phyloP scores from a whole-genome alignment of 2,329 filamentous ascomycete genomes.

The Ascomycota sp. region DNA sequence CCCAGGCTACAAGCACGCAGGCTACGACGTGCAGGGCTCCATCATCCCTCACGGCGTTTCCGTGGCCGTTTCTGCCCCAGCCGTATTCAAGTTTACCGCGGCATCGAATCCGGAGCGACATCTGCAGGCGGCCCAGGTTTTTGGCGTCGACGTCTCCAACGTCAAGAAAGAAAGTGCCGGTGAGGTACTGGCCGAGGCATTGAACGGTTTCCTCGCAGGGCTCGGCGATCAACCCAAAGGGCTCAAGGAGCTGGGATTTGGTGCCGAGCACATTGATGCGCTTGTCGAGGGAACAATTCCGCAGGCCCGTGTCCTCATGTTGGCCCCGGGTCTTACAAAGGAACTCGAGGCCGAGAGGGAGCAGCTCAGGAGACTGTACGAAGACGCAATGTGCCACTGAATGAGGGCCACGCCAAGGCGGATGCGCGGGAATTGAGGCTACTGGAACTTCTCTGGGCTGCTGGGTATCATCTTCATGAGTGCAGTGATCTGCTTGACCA shows the following conservation, averaged over 20 bases:
- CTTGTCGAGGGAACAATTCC: slow-evolving; percentile 89
- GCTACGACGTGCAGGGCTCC: slow-evolving; percentile 54
- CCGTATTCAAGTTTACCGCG: slow-evolving; percentile 83
- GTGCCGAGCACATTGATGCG: slow-evolving; percentile 47
- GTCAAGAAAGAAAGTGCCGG: slow-evolving; percentile 80
- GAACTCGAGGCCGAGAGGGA: slow-evolving; percentile 50
- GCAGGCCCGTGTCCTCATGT: slow-evolving; percentile 70
- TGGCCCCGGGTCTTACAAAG: slow-evolving; percentile 59
- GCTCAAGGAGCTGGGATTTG: slow-evolving; percentile 64
- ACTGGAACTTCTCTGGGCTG: slow-evolving; percentile 29
- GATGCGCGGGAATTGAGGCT: slow-evolving; percentile 2
- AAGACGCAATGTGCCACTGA: slow-evolving; percentile 26
- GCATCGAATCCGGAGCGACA: slow-evolving; percentile 84
- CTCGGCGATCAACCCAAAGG: slow-evolving; percentile 82
- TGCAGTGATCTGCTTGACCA: slow-evolving; percentile 46
- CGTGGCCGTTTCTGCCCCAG: slow-evolving; percentile 78
- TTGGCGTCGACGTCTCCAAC: slow-evolving; percentile 71
- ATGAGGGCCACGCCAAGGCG: neutral
- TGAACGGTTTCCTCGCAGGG: slow-evolving; percentile 57
- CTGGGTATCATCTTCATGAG: slow-evolving; percentile 43
- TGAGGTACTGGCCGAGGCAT: slow-evolving; percentile 63
- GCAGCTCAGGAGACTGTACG: slow-evolving; percentile 47
- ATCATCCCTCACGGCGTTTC: slow-evolving; percentile 93
- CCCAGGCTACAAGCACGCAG: slow-evolving; percentile 62
- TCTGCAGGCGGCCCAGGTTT: slow-evolving; percentile 67